Evolutionary conservation across 176 grass and related monocot genomes (phyloP), one percentile per base, ranked within the genome.

Genomic region (Saccharum officinarum): DNA sequence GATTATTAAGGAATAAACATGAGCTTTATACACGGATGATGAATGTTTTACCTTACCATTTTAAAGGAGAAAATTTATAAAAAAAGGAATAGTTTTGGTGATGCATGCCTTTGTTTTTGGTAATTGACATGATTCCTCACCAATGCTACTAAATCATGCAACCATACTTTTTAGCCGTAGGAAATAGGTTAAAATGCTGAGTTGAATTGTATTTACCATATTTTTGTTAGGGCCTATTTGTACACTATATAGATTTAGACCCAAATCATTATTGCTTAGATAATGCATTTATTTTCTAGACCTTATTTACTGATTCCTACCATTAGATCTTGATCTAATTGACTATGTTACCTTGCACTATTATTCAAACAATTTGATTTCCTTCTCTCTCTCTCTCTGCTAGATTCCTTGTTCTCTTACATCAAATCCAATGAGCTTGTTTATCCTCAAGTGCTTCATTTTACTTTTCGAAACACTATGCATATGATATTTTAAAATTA

Each of bases 41-140:
- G 1, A 61, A 20, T 4, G 1, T 76, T 47, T 70, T 17, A 10
- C 3, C 26, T 10, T 23, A 59, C 30, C 22, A 40, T 80, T 75
- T 4, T 8, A 67, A 38, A 37, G 20, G 7, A 30, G 22, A 23
- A 9, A 20, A 55, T 64, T 73, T 72, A 39, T 13, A 31, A 30
- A 0, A 0, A 25, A 79, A 3, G 8, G 23, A 81, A 31, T 34
- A 39, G 18, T 80, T 36, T 3, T 84, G 3, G 10, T 75, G 69
- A 39, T 63, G 47, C 23, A 23, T 81, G 71, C 20, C 22, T 62
- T 76, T 76, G 30, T 28, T 80, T 6, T 61, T 38, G 28, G 26
- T 18, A 49, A 22, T 71, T 69, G 67, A 54, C 41, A 49, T 30
- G 7, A 47, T 75, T 89, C 15, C 65, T 84, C 14, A n/a, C 47